Conservation (phyloP, 2,329 filamentous ascomycete genomes). For the Esteya vermicola region DNA sequence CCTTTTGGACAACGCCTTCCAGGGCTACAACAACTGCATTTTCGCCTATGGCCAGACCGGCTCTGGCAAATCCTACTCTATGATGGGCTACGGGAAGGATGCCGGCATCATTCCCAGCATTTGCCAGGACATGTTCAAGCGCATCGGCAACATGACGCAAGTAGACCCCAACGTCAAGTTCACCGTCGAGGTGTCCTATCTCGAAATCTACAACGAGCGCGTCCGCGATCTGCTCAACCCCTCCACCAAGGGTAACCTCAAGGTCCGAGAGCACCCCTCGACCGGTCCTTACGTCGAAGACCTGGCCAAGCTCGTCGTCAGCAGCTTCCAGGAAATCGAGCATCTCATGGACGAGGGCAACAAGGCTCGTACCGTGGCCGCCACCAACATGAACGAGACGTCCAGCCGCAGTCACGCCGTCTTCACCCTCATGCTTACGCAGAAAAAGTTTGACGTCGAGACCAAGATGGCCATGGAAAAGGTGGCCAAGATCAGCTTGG, state of each 20-base stretch:
- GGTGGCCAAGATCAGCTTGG: constrained; percentile 92
- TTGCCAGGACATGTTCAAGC: constrained; percentile 88
- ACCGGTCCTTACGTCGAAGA: constrained; percentile 97
- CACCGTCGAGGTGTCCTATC: constrained; percentile 94
- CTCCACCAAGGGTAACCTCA: constrained; percentile 58
- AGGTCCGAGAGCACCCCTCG: constrained; percentile 88
- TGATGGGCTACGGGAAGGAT: constrained; percentile 68
- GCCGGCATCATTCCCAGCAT: constrained; percentile 89
- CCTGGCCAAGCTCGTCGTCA: constrained; percentile 82
- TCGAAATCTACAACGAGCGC: constrained; percentile 99
- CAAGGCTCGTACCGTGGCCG: constrained; percentile 93
- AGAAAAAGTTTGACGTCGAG: constrained; percentile 80
- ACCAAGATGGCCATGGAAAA: constrained; percentile 97
- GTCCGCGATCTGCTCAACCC: constrained; percentile 82
- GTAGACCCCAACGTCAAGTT: constrained; percentile 87
- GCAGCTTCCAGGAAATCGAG: constrained; percentile 90
- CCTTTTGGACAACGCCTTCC: constrained; percentile 97
- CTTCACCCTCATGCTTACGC: constrained; percentile 88
- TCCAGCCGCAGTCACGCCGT: constrained; percentile 97
- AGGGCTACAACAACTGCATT: constrained; percentile 97
- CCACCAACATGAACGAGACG: constrained; percentile 99
- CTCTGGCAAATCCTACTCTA: constrained; percentile 75
- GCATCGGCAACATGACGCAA: constrained; percentile 68
- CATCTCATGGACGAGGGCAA: constrained; percentile 98
- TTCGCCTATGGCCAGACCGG: constrained; percentile 98